These are phyloP conservation scores for Nicotiana benthamiana DNA, from an alignment of 257 asterid species.

Conservation along the genomic window DNA sequence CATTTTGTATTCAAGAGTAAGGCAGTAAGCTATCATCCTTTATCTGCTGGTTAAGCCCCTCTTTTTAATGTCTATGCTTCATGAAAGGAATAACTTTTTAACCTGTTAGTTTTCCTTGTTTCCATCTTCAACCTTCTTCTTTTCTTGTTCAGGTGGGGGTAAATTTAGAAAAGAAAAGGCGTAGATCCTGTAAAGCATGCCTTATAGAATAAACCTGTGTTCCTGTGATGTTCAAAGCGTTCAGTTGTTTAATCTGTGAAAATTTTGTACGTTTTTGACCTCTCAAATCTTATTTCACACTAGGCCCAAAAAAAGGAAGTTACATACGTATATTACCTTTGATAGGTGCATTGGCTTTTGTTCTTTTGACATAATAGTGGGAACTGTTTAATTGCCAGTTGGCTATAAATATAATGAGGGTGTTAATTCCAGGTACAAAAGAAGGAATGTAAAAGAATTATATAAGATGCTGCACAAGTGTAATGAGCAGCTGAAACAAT, in stretches of 20 bases:
- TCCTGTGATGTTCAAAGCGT: background rate
- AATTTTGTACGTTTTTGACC: background rate
- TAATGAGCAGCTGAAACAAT: constrained; percentile 81
- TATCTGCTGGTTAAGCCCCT: background rate
- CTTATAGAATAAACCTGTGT: background rate
- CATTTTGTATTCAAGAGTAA: background rate
- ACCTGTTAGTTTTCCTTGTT: background rate
- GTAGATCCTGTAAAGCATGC: background rate
- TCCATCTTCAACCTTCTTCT: background rate
- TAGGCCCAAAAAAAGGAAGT: background rate
- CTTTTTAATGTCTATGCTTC: background rate
- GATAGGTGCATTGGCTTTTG: background rate
- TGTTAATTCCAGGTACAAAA: constrained; percentile 52
- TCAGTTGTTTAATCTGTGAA: background rate
- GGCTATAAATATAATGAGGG: background rate
- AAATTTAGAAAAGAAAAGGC: background rate
- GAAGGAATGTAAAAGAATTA: constrained; percentile 68
- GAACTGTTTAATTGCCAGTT: background rate
- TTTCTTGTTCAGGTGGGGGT: background rate
- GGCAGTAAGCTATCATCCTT: background rate
- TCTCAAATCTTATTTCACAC: background rate
- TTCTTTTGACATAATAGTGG: background rate
- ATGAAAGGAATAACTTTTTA: background rate
- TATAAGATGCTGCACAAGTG: constrained; percentile 87
- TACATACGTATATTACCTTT: background rate